A percentile compares a stretch with the other conserved stretches of the same genome.
Evolutionary conservation across 2,329 filamentous ascomycete species (phyloP).

Genomic region (Diaporthe vexans): DNA sequence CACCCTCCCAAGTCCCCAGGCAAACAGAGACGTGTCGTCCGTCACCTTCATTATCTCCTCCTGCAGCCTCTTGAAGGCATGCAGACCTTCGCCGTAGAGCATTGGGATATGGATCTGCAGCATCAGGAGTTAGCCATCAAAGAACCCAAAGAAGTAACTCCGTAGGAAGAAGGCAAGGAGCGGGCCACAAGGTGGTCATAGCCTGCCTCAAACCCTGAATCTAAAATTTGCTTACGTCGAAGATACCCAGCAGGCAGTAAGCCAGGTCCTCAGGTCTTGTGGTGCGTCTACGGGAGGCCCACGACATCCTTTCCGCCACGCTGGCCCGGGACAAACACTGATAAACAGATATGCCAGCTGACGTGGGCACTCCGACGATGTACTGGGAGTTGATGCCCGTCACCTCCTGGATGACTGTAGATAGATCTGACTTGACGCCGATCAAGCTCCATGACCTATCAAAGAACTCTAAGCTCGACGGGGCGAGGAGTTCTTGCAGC

Average conservation of each 20-base stretch:
- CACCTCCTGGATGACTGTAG: slow-evolving; percentile 4
- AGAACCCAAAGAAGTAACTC: too few relatives aligned
- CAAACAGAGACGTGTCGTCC: slow-evolving; percentile 46
- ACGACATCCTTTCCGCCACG: slow-evolving; percentile 48
- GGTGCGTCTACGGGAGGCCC: slow-evolving; percentile 46
- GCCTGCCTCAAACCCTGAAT: too few relatives aligned
- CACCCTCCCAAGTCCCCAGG: slow-evolving; percentile 43
- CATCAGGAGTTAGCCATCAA: too few relatives aligned
- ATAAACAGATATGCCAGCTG: background rate
- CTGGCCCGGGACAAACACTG: slow-evolving; percentile 41
- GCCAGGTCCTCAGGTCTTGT: slow-evolving; percentile 47
- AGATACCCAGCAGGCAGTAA: slow-evolving; percentile 49
- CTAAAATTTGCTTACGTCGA: slow-evolving; percentile 39
- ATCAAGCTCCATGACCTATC: slow-evolving; percentile 42
- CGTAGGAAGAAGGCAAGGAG: too few relatives aligned
- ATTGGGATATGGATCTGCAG: slow-evolving; percentile 46
- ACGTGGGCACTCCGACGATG: background rate
- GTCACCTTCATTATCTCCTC: slow-evolving; percentile 45
- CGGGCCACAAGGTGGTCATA: too few relatives aligned
- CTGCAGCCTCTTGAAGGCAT: slow-evolving; percentile 46
- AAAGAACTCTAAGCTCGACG: slow-evolving; percentile 44
- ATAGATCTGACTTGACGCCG: slow-evolving; percentile 37
- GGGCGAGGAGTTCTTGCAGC: slow-evolving; percentile 44
- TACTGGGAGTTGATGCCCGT: background rate
- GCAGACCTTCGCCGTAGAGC: slow-evolving; percentile 48